Conservation (phyloP, 2,329 filamentous ascomycete species). For the Diaporthe sp. region DNA sequence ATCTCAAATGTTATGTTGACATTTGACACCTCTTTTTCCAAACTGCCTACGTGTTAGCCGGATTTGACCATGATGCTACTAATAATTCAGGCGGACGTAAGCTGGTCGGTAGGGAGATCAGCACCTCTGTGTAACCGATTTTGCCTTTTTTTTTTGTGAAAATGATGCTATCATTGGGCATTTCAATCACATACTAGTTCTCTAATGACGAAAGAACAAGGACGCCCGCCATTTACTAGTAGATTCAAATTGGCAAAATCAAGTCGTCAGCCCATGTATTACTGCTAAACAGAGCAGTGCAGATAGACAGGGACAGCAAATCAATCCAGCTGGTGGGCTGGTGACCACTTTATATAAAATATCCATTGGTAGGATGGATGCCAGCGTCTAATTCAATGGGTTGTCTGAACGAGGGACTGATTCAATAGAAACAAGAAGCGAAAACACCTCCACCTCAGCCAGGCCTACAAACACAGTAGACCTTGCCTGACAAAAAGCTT, state of each 20-base stretch:
- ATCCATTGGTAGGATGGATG: not conserved
- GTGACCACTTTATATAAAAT: not conserved
- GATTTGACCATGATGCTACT: not conserved
- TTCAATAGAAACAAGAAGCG: constrained; percentile 10
- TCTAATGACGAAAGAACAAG: too few species aligned
- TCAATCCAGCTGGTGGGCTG: not conserved
- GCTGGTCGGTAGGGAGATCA: not conserved
- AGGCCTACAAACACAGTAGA: not conserved
- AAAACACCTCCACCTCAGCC: not conserved
- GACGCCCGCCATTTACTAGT: too few species aligned
- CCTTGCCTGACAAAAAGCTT: not conserved
- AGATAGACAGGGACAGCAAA: too few species aligned
- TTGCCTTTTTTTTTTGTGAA: not conserved
- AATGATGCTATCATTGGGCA: not conserved
- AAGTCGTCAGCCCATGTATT: not conserved
- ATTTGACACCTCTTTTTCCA: not conserved
- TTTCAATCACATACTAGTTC: too few species aligned
- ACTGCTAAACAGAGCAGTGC: not conserved
- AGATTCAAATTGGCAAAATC: too few species aligned
- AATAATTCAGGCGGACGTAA: not conserved
- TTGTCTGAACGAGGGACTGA: constrained; percentile 9
- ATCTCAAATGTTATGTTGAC: not conserved
- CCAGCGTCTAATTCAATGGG: not conserved
- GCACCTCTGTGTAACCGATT: not conserved
- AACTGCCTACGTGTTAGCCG: not conserved